phyloP scores from a whole-genome alignment of 2,329 filamentous ascomycete genomes.

The Mariannaea elegans region DNA sequence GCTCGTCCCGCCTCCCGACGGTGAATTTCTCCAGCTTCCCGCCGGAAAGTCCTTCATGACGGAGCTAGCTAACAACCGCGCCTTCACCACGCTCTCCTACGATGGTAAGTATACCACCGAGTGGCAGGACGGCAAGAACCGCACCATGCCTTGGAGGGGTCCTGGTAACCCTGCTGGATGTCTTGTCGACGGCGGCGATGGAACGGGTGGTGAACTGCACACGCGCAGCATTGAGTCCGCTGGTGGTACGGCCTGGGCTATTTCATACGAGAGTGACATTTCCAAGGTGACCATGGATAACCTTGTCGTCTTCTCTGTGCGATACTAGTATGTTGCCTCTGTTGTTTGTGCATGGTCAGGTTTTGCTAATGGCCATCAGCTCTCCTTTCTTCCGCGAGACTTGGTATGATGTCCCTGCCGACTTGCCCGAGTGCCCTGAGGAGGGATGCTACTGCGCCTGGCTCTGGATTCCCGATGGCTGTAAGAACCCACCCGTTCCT shows the following conservation, averaged over 20 bases:
- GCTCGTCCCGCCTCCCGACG: constrained; percentile 43
- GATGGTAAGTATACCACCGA: constrained; percentile 47
- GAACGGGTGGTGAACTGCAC: constrained; percentile 57
- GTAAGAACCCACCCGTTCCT: constrained; percentile 25
- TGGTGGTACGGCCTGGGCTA: constrained; percentile 59
- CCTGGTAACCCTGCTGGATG: constrained; percentile 40
- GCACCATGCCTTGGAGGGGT: constrained; percentile 56
- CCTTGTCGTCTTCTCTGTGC: constrained; percentile 59
- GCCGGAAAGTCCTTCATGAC: constrained; percentile 58
- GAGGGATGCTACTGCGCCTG: constrained; percentile 44
- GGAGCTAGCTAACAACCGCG: constrained; percentile 60
- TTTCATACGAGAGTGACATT: constrained; percentile 59
- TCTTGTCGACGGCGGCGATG: constrained; percentile 42
- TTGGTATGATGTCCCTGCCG: constrained; percentile 40
- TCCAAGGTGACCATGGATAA: constrained; percentile 58
- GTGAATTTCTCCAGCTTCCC: constrained; percentile 53
- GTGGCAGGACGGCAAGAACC: constrained; percentile 58
- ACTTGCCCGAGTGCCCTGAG: constrained; percentile 40
- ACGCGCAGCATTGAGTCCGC: constrained; percentile 53
- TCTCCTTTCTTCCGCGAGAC: constrained; percentile 43
- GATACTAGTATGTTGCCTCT: constrained; percentile 48
- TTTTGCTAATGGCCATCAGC: constrained; percentile 9
- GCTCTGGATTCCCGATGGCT: constrained; percentile 44
- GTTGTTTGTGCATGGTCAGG: constrained; percentile 13
- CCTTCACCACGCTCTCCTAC: constrained; percentile 57